Percentiles rank a stretch among this genome's conserved stretches.
These are phyloP conservation scores for Paecilomyces variotii DNA, from an alignment of 2,329 filamentous ascomycete genomes.

Conservation along the genomic window DNA sequence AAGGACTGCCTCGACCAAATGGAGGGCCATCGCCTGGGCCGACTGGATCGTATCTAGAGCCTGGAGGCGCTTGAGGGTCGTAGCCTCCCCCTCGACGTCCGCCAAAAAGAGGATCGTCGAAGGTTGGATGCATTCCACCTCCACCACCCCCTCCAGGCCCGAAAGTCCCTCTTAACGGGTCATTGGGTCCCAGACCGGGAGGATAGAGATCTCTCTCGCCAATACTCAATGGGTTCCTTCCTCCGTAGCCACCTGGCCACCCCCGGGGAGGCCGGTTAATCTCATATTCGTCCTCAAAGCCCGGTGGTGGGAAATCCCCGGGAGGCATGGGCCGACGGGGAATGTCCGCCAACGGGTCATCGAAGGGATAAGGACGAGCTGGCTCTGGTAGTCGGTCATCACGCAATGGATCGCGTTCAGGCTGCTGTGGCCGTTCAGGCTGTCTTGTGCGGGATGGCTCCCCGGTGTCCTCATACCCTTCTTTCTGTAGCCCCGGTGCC, in stretches of 20 bases:
- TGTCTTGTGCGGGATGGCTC: slow-evolving; percentile 23
- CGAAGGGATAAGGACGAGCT: slow-evolving; percentile 59
- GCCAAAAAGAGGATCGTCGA: slow-evolving; percentile 80
- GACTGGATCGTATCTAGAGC: slow-evolving; percentile 83
- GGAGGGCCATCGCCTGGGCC: slow-evolving; percentile 58
- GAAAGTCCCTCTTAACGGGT: slow-evolving; percentile 65
- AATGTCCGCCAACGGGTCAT: slow-evolving; percentile 55
- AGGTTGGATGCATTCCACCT: slow-evolving; percentile 91
- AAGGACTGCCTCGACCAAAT: slow-evolving; percentile 33
- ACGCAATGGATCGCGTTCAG: slow-evolving; percentile 40
- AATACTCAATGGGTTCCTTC: slow-evolving; percentile 57
- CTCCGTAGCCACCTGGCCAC: slow-evolving; percentile 32
- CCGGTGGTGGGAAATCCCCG: slow-evolving; percentile 74
- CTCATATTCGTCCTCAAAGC: slow-evolving; percentile 89
- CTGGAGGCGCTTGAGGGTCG: slow-evolving; percentile 71
- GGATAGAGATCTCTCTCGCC: slow-evolving; percentile 86
- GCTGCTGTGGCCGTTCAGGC: slow-evolving; percentile 32
- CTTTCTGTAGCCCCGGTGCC: slow-evolving; percentile 65
- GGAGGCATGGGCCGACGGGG: slow-evolving; percentile 58
- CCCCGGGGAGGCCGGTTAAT: slow-evolving; percentile 60
- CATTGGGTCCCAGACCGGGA: slow-evolving; percentile 72
- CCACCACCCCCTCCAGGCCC: slow-evolving; percentile 55
- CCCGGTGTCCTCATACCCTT: slow-evolving; percentile 62
- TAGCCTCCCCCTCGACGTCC: slow-evolving; percentile 48
- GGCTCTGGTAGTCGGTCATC: slow-evolving; percentile 51